Percentiles rank a stretch among this genome's conserved stretches.
Conservation (phyloP, 78 protist species). For the Creolimax fragrantissima region DNA sequence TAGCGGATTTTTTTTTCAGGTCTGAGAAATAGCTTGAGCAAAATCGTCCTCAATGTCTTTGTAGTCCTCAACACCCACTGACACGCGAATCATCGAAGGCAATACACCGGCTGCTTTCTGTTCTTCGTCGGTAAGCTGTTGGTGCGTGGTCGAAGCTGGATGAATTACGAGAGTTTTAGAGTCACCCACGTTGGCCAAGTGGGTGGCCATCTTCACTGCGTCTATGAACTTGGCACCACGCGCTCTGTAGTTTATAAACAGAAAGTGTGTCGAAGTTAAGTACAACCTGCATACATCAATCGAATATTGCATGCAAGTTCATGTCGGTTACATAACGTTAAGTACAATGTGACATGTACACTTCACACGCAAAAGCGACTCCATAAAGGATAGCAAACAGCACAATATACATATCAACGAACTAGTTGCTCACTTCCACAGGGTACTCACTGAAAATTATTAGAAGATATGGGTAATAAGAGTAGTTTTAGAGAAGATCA, state of each 20-base stretch:
- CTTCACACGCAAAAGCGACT: no score
- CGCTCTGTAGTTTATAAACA: neutral
- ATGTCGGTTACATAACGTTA: no score
- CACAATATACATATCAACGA: no score
- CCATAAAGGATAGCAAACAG: no score
- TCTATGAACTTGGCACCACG: slow-evolving; percentile 12
- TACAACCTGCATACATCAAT: no score
- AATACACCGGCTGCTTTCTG: slow-evolving; percentile 34
- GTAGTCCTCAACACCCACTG: slow-evolving; percentile 56
- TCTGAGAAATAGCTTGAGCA: slow-evolving; percentile 17
- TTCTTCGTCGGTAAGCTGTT: slow-evolving; percentile 39
- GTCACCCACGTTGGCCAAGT: slow-evolving; percentile 63
- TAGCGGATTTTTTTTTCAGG: neutral
- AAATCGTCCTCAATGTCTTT: slow-evolving; percentile 56
- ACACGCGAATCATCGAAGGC: slow-evolving; percentile 45
- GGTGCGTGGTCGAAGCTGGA: slow-evolving; percentile 59
- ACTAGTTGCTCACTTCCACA: no score
- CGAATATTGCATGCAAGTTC: no score
- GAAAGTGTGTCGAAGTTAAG: no score
- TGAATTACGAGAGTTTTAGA: slow-evolving; percentile 43
- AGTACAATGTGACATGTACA: no score
- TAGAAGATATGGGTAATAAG: neutral
- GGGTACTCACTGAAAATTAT: no score
- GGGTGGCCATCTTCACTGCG: slow-evolving; percentile 20
- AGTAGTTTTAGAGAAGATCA: neutral